Evolutionary conservation across 2,329 filamentous ascomycete genomes (phyloP), one percentile per base, ranked within the genome.

Genomic region (Ascomycota sp.): DNA sequence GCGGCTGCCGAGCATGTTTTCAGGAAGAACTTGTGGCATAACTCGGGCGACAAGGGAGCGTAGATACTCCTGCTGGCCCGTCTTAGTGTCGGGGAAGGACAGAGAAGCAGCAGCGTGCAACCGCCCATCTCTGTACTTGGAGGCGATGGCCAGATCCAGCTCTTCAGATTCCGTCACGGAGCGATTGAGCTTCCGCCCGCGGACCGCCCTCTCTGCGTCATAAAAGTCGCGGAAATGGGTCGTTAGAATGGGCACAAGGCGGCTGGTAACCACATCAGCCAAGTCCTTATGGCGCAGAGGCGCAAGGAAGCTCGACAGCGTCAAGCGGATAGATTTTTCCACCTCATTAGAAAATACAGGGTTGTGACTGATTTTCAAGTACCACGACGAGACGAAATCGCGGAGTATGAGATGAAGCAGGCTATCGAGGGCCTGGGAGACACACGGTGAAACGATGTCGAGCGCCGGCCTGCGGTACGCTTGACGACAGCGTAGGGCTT

Each of bases 131-230:
- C 68, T 76, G 54, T 89, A 98, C 54, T 92, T 93, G 29, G 71
- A 76, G n/a, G 89, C 89, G 53, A 98, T 92, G 2, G 89, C 89
- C 42, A 92, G 62, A 52, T 95, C 84, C 45, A 98, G 61, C 62
- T 98, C 89, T 49, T 93, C 86, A 1, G 84, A 92, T 56, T 98
- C 89, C 3, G 91, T 95, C 36, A 98, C 74, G 41, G 76, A 83
- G 34, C 81, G 72, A 44, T 83, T 89, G 36, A 95, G 61, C 53
- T 92, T 81, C 50, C 74, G 78, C 9, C 91, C 91, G 35, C 86
- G 70, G 9, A 98, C 80, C 7, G 72, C 68, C 37, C 77, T 70
- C 57, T 98, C 89, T 1, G 89, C 89, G 41, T 89, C 74, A 51
- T 84, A 81, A 44, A 92, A 92, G 43, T 92, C 81, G 42, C 71